Base-by-base conservation (phyloP, 371 early-diverging fungal genomes). In the Choanephora cucurbitarum region DNA sequence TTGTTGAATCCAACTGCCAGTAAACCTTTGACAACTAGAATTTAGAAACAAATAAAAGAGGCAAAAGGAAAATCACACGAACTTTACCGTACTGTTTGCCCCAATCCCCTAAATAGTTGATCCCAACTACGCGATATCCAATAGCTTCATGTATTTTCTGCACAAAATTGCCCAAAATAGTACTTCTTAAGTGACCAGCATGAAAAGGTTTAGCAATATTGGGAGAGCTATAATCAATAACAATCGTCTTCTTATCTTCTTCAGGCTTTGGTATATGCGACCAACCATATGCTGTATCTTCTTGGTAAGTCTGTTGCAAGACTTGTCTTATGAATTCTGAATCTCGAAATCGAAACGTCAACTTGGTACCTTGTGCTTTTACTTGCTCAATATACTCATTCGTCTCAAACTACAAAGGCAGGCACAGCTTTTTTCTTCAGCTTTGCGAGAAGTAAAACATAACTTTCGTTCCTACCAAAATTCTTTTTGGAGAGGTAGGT, bases 171-270 rank as follows among this genome's bases (percentile, higher is more conserved):
- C 99, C 99, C 57, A 99, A 87, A 61, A 99, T 96, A 4, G 99
- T 99, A 57, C 96, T 93, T 49, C 99, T 87, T 73, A 99, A 79
- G 75, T 99, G 99, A 3, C 99, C 99, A 24, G 95, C 97, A 73
- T 99, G 99, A 85, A 99, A 99, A 19, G 97, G 96, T 79, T 99
- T 99, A 50, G 99, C 99, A 66, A 99, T 99, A 81, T 99, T 99
- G 55, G 99, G 99, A 56, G 93, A 93, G 54, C 90, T 89, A 69
- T 92, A 99, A 60, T 99, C 99, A 49, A 99, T 83, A 19, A 99
- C 73, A 18, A 90, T 85, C 19, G 79, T 85, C 68, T 89, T 34
- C 21, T 56, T n/a, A n/a, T n/a, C 18, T 17, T 47, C 18, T n/a
- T 45, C 7, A 34, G 45, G 22, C 18, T 40, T 55, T 3, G 61